Percentiles rank a stretch among this genome's conserved stretches.
Conservation (phyloP, 352 stramenopile species). For the Peronospora farinosa region DNA sequence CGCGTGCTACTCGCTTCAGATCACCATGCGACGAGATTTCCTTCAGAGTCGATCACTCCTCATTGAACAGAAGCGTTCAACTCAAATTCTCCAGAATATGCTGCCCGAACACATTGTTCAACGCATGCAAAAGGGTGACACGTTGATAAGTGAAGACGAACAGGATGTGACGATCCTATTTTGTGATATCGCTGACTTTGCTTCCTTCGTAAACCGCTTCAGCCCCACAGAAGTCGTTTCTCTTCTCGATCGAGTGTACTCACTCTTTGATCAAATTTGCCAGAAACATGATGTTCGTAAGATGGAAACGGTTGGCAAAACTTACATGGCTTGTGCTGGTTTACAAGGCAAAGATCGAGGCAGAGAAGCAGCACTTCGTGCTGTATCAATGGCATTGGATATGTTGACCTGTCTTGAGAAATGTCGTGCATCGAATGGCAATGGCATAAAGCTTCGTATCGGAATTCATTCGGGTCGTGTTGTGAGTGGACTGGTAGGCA, state of each 20-base stretch:
- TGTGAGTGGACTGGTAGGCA: slow-evolving; percentile 83
- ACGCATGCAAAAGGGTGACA: slow-evolving; percentile 79
- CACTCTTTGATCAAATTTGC: slow-evolving; percentile 87
- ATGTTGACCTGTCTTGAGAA: slow-evolving; percentile 68
- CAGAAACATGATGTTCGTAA: slow-evolving; percentile 89
- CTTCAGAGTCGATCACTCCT: slow-evolving; percentile 71
- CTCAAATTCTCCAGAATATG: slow-evolving; percentile 84
- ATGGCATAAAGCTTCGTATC: slow-evolving; percentile 86
- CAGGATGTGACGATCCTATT: slow-evolving; percentile 86
- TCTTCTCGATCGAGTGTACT: slow-evolving; percentile 89
- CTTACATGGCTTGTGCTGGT: slow-evolving; percentile 85
- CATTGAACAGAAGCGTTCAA: slow-evolving; percentile 71
- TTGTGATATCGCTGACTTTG: slow-evolving; percentile 80
- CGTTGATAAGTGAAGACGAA: slow-evolving; percentile 79
- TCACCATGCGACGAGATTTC: slow-evolving; percentile 79
- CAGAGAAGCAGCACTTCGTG: slow-evolving; percentile 64
- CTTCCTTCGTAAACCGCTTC: slow-evolving; percentile 73
- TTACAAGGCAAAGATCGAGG: slow-evolving; percentile 77
- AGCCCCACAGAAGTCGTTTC: slow-evolving; percentile 69
- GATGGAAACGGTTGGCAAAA: slow-evolving; percentile 91
- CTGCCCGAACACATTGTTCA: slow-evolving; percentile 77
- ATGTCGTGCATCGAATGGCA: slow-evolving; percentile 66
- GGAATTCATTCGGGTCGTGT: slow-evolving; percentile 87
- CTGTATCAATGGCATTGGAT: slow-evolving; percentile 70
- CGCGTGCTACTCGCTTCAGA: slow-evolving; percentile 79